Base-by-base conservation (phyloP, 805 yeast genomes). In the Monosporozyma aerobia region DNA sequence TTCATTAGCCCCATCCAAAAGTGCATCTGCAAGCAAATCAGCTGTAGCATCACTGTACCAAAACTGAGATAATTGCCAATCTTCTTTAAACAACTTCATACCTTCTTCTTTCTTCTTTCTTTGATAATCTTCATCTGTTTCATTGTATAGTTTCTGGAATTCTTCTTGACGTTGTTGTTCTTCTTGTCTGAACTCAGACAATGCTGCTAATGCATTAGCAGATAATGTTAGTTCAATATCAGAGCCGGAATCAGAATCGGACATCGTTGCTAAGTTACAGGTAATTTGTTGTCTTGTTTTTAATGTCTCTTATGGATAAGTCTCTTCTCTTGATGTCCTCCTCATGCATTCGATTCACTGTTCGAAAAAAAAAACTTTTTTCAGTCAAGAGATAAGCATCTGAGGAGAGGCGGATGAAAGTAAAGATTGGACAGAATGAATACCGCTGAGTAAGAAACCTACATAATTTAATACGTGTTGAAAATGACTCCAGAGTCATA, bases 51-150 rank as follows among this genome's bases (percentile, higher is more conserved):
- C 90, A 53, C 77, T 72, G 63, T 88, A 90, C 90, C 97, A 90
- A 70, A 90, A 90, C 68, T 90, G 97, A 1, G 96, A 88, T 40
- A 90, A 74, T 63, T 88, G 94, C 97, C 97, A 90, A 69, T 90
- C 96, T 68, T 90, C 97, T 63, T 85, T 76, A 67, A 90, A 90
- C 40, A 80, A 74, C 51, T 83, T 87, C 68, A 90, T 90, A 22
- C 82, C 78, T 51, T 78, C 68, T 33, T 66, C 58, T 41, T 57
- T 61, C 54, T 63, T 63, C 29, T 64, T 60, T 49, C 68, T 67
- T 32, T 60, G 65, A 27, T 59, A 61, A 5, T 68, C 64, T 33
- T 78, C 76, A 58, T 86, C 89, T 9, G 90, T 87, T 51, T 73
- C 70, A 51, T 73, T 64, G 56, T 73, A 75, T 50, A 88, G 64